These are phyloP conservation scores for Suillus bovinus DNA, from an alignment of 768 basidiomycete genomes.

Conservation along the genomic window DNA sequence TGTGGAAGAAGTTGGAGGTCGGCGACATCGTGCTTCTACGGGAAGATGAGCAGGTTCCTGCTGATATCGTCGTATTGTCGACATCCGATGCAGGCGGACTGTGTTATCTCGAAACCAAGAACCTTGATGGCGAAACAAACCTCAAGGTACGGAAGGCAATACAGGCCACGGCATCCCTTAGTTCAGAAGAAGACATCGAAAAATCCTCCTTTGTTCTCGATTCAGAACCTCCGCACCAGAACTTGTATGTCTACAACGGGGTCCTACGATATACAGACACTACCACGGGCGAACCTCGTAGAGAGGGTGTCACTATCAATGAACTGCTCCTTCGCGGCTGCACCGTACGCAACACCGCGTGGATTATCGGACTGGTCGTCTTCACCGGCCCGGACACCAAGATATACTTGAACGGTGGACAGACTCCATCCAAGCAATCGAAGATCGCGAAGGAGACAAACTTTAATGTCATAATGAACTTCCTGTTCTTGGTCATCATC, in stretches of 20 bases:
- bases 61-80: constrained; percentile 90
- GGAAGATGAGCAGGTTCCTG: constrained; percentile 96
- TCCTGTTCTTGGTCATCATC: constrained; percentile 72
- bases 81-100: constrained; percentile 90
- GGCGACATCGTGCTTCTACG: constrained; percentile 91
- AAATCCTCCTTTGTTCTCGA: constrained; percentile 86
- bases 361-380: constrained; percentile 92
- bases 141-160: constrained; percentile 83
- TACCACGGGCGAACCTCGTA: constrained; percentile 49
- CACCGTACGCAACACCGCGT: constrained; percentile 83
- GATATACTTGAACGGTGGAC: constrained; percentile 90
- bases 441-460: constrained; percentile 99
- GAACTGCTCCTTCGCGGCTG: constrained; percentile 92
- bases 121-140: constrained; percentile 97
- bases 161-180: constrained; percentile 71
- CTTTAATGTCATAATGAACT: constrained; percentile 97
- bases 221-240: constrained; percentile 91
- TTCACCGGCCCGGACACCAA: constrained; percentile 94
- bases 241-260: constrained; percentile 88
- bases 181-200: constrained; percentile 88
- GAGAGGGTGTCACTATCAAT: constrained; percentile 83
- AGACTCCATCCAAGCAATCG: constrained; percentile 93
- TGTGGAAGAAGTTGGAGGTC: constrained; percentile 99
- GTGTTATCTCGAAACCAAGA: constrained; percentile 98
- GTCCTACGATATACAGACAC: constrained; percentile 75